A percentile compares a stretch with the other conserved stretches of the same genome.
These are phyloP conservation scores for Eucalyptus sp. DNA, from an alignment of 345 rosid genomes.

Conservation along the genomic window DNA sequence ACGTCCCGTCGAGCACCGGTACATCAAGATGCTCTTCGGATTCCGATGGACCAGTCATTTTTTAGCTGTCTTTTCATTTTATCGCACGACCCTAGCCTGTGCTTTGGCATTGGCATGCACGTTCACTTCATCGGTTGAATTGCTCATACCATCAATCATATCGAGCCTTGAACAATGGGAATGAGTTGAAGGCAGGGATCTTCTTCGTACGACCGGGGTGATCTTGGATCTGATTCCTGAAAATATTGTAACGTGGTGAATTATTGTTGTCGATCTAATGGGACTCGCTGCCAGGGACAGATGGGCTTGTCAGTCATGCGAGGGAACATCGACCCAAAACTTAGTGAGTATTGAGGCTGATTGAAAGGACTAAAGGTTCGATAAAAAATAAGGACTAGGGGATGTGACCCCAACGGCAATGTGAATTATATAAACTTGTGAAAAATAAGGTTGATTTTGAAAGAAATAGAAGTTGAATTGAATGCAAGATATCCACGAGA, in stretches of 20 bases:
- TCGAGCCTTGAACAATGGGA: not conserved
- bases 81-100: not conserved
- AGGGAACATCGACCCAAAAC: not conserved
- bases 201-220: not conserved
- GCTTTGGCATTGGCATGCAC: too few species aligned
- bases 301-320: not conserved
- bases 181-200: not conserved
- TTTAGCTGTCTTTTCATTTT: not conserved
- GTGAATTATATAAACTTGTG: not conserved
- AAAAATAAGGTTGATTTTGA: not conserved
- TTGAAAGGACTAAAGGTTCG: not conserved
- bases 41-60: not conserved
- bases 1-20: not conserved
- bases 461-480: not conserved
- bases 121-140: not conserved
- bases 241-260: not conserved
- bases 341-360: not conserved
- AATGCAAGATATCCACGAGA: not conserved
- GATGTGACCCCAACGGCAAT: not conserved
- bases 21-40: not conserved
- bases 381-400: not conserved
- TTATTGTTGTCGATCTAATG: not conserved
- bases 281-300: not conserved
- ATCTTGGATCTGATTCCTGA: not conserved
- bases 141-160: not conserved